Evolutionary conservation across 2,329 filamentous ascomycete genomes (phyloP).

Genomic region (Clarireedia homoeocarpa): DNA sequence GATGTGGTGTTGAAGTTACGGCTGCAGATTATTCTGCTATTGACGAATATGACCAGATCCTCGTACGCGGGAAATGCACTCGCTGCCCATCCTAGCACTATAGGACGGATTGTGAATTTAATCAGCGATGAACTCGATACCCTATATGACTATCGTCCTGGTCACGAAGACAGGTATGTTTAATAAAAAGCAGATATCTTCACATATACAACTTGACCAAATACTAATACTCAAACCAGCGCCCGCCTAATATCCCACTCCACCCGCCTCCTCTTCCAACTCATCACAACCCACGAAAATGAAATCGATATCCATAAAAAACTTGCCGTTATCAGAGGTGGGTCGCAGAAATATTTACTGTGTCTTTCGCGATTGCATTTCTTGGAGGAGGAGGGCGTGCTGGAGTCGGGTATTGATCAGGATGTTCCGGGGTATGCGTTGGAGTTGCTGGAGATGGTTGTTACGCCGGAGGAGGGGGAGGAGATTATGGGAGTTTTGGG

Average conservation of each 20-base stretch:
- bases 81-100: slow-evolving; percentile 57
- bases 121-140: slow-evolving; percentile 64
- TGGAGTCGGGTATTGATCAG: slow-evolving; percentile 69
- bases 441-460: slow-evolving; percentile 68
- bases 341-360: slow-evolving; percentile 74
- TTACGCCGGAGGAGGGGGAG: slow-evolving; percentile 73
- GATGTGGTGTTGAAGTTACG: slow-evolving; percentile 23
- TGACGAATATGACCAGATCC: slow-evolving; percentile 54
- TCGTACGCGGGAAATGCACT: slow-evolving; percentile 57
- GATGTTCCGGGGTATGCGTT: slow-evolving; percentile 77
- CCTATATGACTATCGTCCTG: slow-evolving; percentile 42
- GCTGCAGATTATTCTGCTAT: slow-evolving; percentile 38
- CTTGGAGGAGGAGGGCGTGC: slow-evolving; percentile 65
- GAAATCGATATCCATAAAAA: slow-evolving; percentile 66
- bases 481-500: slow-evolving; percentile 29
- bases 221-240: slow-evolving; percentile 17
- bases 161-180: slow-evolving; percentile 35
- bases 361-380: slow-evolving; percentile 79
- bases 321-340: slow-evolving; percentile 60
- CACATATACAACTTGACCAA: too few relatives aligned
- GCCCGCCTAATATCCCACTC: slow-evolving; percentile 47
- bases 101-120: slow-evolving; percentile 68
- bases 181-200: too few relatives aligned
- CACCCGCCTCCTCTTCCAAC: slow-evolving; percentile 52
- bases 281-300: slow-evolving; percentile 45